Evolutionary conservation across 305 asterid genomes (phyloP).

Genomic region (Ajuga reptans): DNA sequence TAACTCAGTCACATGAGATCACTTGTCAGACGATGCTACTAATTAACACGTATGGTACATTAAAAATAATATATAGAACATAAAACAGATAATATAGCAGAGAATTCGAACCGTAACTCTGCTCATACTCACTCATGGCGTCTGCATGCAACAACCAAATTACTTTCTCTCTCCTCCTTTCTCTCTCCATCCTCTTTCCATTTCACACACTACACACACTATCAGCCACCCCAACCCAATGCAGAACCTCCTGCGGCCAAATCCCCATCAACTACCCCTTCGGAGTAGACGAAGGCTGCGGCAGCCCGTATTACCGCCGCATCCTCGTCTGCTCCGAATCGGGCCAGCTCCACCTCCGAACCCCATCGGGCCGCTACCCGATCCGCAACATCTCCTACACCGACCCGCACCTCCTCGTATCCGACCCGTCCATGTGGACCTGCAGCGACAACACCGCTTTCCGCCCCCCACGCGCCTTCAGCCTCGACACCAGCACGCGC

Average conservation of each 20-base stretch:
- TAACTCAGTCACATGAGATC: too few relatives aligned
- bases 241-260: constrained; percentile 63
- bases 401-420: constrained; percentile 66
- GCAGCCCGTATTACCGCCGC: constrained; percentile 66
- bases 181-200: constrained; percentile 10
- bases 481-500: constrained; percentile 75
- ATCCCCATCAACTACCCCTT: constrained; percentile 72
- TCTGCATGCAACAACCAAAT: constrained; percentile 7
- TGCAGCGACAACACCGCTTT: constrained; percentile 54
- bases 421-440: constrained; percentile 74
- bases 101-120: constrained; percentile 17
- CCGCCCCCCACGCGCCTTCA: constrained; percentile 66
- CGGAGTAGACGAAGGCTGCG: constrained; percentile 85
- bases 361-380: constrained; percentile 75
- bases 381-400: constrained; percentile 52
- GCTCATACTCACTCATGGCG: constrained; percentile 24
- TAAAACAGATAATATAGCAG: too few relatives aligned
- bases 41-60: too few relatives aligned
- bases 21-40: too few relatives aligned
- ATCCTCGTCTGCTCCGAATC: constrained; percentile 53
- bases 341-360: constrained; percentile 47
- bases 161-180: neutral
- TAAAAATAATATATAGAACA: too few relatives aligned
- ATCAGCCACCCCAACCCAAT: constrained; percentile 46
- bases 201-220: constrained; percentile 20